phyloP scores from a whole-genome alignment of 2,329 filamentous ascomycete genomes.

The Botryotinia narcissicola region DNA sequence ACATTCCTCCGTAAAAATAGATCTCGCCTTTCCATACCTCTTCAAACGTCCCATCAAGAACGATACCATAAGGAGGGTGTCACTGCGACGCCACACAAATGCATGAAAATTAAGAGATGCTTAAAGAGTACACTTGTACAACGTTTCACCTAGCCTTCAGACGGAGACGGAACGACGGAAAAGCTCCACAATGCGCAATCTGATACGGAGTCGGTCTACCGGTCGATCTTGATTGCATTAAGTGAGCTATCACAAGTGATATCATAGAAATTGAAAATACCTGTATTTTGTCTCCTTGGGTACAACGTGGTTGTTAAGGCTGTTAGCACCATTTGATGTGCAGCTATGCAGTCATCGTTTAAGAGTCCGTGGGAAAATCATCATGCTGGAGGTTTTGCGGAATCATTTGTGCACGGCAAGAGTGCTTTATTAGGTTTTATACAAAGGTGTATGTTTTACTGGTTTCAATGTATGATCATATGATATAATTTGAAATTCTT shows the following conservation, averaged over 20 bases:
- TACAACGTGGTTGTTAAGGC: neutral
- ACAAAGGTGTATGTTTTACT: neutral
- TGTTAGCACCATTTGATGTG: neutral
- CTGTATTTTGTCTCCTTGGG: neutral
- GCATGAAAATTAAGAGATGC: neutral
- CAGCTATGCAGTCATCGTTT: neutral
- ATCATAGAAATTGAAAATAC: neutral
- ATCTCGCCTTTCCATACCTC: neutral
- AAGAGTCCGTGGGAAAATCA: neutral
- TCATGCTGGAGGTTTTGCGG: neutral
- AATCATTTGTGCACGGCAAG: neutral
- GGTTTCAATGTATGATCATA: neutral
- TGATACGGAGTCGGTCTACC: neutral
- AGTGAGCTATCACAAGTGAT: neutral
- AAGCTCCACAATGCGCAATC: neutral
- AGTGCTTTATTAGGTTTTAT: neutral
- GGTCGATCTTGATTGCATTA: neutral
- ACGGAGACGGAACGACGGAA: neutral
- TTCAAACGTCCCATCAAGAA: neutral
- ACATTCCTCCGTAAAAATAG: neutral
- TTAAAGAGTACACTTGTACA: neutral
- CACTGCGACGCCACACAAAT: neutral
- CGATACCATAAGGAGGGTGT: neutral
- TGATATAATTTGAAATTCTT: neutral
- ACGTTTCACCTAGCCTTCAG: slow-evolving; percentile 4